A percentile compares a stretch with the other conserved stretches of the same genome.
These are phyloP conservation scores for Neodidymelliopsis sp. DNA, from an alignment of 2,329 filamentous ascomycete species.

Conservation along the genomic window DNA sequence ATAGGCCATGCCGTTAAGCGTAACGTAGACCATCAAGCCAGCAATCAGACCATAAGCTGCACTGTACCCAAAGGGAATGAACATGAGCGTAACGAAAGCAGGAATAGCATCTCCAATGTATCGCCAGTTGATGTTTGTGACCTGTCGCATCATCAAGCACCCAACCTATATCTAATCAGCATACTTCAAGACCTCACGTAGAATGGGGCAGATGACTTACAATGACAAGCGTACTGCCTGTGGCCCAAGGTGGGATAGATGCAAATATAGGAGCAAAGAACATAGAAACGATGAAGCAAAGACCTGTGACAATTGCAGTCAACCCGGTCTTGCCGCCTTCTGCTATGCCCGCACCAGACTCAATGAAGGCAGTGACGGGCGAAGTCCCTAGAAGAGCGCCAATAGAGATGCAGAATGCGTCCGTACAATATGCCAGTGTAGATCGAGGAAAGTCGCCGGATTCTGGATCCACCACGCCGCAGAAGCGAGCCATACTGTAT, in stretches of 20 bases:
- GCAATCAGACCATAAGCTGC: slow-evolving; percentile 87
- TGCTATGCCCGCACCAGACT: slow-evolving; percentile 86
- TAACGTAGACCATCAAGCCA: slow-evolving; percentile 76
- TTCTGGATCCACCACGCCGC: slow-evolving; percentile 77
- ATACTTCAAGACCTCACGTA: no score
- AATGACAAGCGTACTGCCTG: slow-evolving; percentile 81
- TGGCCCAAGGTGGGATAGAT: slow-evolving; percentile 88
- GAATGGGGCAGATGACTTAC: slow-evolving; percentile 55
- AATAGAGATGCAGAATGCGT: slow-evolving; percentile 81
- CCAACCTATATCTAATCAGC: slow-evolving; percentile 57
- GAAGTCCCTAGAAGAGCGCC: slow-evolving; percentile 79
- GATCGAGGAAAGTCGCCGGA: slow-evolving; percentile 89
- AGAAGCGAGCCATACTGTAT: slow-evolving; percentile 88
- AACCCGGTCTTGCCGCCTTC: slow-evolving; percentile 86
- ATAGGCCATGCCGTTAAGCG: slow-evolving; percentile 76
- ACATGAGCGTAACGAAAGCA: slow-evolving; percentile 80
- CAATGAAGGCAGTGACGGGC: slow-evolving; percentile 85
- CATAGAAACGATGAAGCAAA: slow-evolving; percentile 86
- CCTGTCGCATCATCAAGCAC: slow-evolving; percentile 76
- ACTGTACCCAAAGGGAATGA: slow-evolving; percentile 90
- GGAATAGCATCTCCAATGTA: slow-evolving; percentile 86
- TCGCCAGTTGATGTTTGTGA: slow-evolving; percentile 85
- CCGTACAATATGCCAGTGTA: slow-evolving; percentile 82
- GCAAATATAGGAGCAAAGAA: slow-evolving; percentile 93
- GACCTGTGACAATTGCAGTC: slow-evolving; percentile 77